Conservation (phyloP, 352 stramenopile genomes). For the Phytophthora pinifolia region DNA sequence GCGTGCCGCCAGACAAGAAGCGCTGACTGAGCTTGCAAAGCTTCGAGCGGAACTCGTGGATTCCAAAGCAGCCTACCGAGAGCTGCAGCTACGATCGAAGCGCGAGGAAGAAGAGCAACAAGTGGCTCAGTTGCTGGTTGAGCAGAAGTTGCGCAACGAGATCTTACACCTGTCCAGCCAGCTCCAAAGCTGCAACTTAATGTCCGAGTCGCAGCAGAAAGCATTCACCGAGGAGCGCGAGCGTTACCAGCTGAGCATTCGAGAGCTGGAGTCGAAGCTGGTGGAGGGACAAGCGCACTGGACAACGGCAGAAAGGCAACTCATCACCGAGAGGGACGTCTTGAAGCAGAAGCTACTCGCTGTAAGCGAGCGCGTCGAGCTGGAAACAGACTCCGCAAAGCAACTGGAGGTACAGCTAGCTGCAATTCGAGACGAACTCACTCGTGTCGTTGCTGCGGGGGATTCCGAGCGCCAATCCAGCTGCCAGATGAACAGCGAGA, state of each 20-base stretch:
- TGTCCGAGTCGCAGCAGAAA: constrained; percentile 34
- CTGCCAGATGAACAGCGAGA: constrained; percentile 42
- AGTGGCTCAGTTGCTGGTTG: constrained; percentile 37
- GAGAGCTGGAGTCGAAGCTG: constrained; percentile 41
- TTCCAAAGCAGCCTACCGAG: constrained; percentile 11
- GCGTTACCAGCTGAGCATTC: constrained; percentile 33
- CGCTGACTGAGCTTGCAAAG: constrained; percentile 18
- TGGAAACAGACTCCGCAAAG: constrained; percentile 34
- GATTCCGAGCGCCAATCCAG: constrained; percentile 38
- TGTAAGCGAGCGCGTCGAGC: constrained; percentile 40
- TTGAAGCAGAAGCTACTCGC: constrained; percentile 57
- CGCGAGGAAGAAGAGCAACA: constrained; percentile 42
- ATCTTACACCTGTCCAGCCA: constrained; percentile 61
- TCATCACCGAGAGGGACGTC: constrained; percentile 44
- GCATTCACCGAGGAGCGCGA: constrained; percentile 35
- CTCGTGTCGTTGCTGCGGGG: constrained; percentile 32
- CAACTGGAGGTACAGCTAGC: constrained; percentile 50
- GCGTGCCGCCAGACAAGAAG: constrained; percentile 3
- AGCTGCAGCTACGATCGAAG: constrained; percentile 30
- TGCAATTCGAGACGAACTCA: constrained; percentile 49
- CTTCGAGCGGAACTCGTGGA: constrained; percentile 24
- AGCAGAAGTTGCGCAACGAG: constrained; percentile 71
- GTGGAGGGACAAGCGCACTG: constrained; percentile 37
- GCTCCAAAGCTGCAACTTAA: constrained; percentile 48
- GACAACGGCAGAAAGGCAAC: constrained; percentile 34